phyloP scores from a whole-genome alignment of 345 rosid genomes.

The Diplotaxis tenuifolia region DNA sequence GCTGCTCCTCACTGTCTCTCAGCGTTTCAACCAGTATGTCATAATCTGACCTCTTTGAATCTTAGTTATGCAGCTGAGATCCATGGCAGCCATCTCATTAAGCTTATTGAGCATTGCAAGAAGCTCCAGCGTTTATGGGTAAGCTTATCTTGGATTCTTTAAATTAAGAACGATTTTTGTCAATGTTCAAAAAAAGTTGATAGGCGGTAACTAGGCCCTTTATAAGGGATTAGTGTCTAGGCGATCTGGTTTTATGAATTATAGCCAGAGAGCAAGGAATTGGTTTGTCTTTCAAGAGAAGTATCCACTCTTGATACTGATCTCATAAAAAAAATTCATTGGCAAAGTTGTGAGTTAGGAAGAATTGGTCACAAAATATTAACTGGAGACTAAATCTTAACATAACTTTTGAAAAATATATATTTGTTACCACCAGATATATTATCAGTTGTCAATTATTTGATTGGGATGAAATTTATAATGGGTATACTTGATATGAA shows the following conservation, averaged over 20 bases:
- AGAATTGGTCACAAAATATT: not conserved
- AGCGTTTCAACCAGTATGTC: conserved; percentile 63
- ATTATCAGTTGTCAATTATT: not conserved
- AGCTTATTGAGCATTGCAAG: conserved; percentile 61
- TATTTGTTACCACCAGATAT: not conserved
- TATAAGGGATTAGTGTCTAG: not conserved
- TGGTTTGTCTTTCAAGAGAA: not conserved
- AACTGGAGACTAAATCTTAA: not conserved
- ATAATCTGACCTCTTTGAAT: conserved; percentile 64
- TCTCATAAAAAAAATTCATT: not conserved
- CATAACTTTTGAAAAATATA: too few relatives aligned
- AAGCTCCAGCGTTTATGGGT: conserved; percentile 92
- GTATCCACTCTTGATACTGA: not conserved
- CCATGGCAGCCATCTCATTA: conserved; percentile 56
- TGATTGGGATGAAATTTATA: too few relatives aligned
- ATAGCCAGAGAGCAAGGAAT: not conserved
- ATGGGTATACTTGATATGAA: too few relatives aligned
- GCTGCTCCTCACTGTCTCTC: conserved; percentile 59
- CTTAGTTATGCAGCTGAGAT: conserved; percentile 87
- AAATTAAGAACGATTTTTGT: not conserved
- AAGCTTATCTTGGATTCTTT: conserved; percentile 20
- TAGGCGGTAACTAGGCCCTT: not conserved
- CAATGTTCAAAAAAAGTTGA: too few relatives aligned
- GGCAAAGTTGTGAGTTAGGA: not conserved
- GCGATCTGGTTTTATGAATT: not conserved